Percentiles rank a stretch among this genome's conserved stretches.
These are phyloP conservation scores for Metschnikowia similis DNA, from an alignment of 805 yeast genomes.

Conservation along the genomic window DNA sequence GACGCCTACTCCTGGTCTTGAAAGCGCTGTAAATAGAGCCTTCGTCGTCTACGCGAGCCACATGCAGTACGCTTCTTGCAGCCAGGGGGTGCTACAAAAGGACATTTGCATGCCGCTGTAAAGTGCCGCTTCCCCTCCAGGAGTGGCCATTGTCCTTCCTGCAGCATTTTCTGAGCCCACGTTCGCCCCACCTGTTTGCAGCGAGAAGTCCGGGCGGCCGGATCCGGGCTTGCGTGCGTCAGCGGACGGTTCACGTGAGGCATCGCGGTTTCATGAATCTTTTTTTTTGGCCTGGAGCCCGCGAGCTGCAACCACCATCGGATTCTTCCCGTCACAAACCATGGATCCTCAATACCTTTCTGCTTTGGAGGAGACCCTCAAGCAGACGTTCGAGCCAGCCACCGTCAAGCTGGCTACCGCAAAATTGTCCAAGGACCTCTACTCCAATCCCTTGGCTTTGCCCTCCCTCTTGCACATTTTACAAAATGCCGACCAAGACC, in stretches of 20 bases:
- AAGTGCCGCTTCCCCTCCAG: too few species aligned
- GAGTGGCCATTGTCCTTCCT: too few species aligned
- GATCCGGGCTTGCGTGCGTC: neutral
- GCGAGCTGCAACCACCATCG: slow-evolving; percentile 2
- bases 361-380: slow-evolving; percentile 73
- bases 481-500: slow-evolving; percentile 63
- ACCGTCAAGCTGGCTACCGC: slow-evolving; percentile 81
- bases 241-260: slow-evolving; percentile 8
- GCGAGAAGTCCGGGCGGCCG: neutral
- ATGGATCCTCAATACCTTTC: slow-evolving; percentile 72
- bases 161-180: too few species aligned
- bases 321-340: slow-evolving; percentile 7
- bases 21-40: neutral
- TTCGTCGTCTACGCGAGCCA: neutral
- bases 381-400: slow-evolving; percentile 73
- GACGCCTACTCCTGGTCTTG: too few species aligned
- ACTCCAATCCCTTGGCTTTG: slow-evolving; percentile 63
- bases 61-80: slow-evolving; percentile 1
- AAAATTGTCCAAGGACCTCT: slow-evolving; percentile 68
- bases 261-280: slow-evolving; percentile 6
- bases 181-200: too few species aligned
- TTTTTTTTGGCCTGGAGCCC: slow-evolving; percentile 1
- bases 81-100: neutral
- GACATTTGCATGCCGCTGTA: neutral
- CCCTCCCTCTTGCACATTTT: slow-evolving; percentile 82